phyloP scores from a whole-genome alignment of 805 yeast species.

The Monosporozyma yasuniensis region DNA sequence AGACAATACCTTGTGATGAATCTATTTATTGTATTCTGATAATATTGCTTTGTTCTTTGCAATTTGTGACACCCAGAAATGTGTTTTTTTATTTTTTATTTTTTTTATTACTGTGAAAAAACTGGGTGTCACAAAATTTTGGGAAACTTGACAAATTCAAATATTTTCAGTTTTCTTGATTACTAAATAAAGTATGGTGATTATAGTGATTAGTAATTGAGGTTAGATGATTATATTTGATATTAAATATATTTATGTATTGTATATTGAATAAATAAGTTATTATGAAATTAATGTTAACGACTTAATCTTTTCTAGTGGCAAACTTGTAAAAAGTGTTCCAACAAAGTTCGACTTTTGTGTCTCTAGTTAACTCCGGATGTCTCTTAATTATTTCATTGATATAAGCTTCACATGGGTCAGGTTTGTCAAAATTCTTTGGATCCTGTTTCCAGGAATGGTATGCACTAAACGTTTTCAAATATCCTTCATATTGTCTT shows the following conservation, averaged over 20 bases:
- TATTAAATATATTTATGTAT: no score
- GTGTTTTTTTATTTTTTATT: not conserved
- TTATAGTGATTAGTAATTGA: not conserved
- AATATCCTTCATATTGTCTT: conserved; percentile 40
- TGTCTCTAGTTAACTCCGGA: conserved; percentile 11
- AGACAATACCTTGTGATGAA: not conserved
- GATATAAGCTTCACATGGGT: conserved; percentile 43
- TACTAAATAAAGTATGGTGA: not conserved
- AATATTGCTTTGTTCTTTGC: not conserved
- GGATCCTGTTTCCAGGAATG: conserved; percentile 42
- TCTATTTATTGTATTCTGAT: not conserved
- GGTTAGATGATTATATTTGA: no score
- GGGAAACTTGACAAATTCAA: not conserved
- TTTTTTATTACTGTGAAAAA: not conserved
- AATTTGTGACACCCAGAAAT: conserved; percentile 1
- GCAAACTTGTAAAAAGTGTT: conserved; percentile 24
- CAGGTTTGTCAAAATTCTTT: conserved; percentile 30
- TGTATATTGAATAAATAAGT: not conserved
- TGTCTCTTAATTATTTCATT: conserved; percentile 30
- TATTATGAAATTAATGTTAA: no score
- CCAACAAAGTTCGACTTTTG: conserved; percentile 19
- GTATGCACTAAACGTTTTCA: conserved; percentile 64
- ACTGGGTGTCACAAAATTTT: conserved; percentile 1
- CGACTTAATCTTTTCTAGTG: conserved; percentile 5
- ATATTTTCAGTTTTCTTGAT: no score